phyloP scores from a whole-genome alignment of 2,329 filamentous ascomycete genomes.

The Aureobasidium sp. region DNA sequence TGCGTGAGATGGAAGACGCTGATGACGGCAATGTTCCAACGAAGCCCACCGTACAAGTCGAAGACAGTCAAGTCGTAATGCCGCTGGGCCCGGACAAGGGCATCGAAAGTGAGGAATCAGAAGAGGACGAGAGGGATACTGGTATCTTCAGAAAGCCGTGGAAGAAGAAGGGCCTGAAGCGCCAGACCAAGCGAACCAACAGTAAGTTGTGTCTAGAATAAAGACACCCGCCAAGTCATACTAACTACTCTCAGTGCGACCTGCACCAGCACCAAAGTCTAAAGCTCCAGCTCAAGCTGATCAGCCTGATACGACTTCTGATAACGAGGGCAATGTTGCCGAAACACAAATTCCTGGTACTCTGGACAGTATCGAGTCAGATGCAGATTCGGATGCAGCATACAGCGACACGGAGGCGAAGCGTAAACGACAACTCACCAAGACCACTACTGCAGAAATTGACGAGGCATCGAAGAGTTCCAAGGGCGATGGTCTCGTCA shows the following conservation, averaged over 20 bases:
- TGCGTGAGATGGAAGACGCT: slow-evolving; percentile 73
- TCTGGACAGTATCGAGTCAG: background rate
- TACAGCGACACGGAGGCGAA: slow-evolving; percentile 21
- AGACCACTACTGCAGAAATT: slow-evolving; percentile 27
- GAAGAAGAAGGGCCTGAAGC: slow-evolving; percentile 89
- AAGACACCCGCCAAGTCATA: background rate
- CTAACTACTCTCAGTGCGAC: slow-evolving; percentile 24
- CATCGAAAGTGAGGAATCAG: slow-evolving; percentile 64
- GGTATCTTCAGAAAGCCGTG: slow-evolving; percentile 69
- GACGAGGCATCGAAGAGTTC: slow-evolving; percentile 23
- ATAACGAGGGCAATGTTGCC: slow-evolving; percentile 14
- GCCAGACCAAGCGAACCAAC: slow-evolving; percentile 75
- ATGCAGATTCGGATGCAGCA: slow-evolving; percentile 13
- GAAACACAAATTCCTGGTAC: slow-evolving; percentile 17
- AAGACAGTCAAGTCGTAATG: slow-evolving; percentile 50
- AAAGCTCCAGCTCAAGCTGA: slow-evolving; percentile 26
- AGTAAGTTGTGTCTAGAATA: slow-evolving; percentile 34
- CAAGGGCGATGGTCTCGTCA: slow-evolving; percentile 27
- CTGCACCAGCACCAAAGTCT: slow-evolving; percentile 36
- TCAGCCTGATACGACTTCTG: background rate
- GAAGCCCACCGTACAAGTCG: slow-evolving; percentile 40
- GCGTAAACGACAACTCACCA: slow-evolving; percentile 2
- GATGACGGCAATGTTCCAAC: slow-evolving; percentile 26
- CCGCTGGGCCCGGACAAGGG: slow-evolving; percentile 49
- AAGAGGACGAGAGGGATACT: slow-evolving; percentile 47